phyloP scores from a whole-genome alignment of 345 rosid genomes.

The Citrus maxima region DNA sequence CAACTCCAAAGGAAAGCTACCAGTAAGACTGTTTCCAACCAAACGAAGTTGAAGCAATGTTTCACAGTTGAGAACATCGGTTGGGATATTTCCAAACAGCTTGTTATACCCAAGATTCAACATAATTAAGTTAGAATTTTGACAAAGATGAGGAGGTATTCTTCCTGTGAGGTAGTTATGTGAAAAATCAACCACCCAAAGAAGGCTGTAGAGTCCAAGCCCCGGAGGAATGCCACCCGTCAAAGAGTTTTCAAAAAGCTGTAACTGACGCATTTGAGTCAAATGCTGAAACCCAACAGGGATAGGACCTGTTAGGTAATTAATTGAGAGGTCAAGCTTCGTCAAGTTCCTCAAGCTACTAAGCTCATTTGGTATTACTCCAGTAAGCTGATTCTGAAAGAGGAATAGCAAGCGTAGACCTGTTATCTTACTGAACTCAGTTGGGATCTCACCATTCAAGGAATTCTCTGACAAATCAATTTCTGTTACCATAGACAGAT shows the following conservation, averaged over 20 bases:
- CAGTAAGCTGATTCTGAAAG: slow-evolving; percentile 76
- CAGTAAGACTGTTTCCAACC: slow-evolving; percentile 60
- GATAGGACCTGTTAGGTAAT: slow-evolving; percentile 64
- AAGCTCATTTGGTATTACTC: slow-evolving; percentile 72
- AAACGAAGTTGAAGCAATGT: slow-evolving; percentile 67
- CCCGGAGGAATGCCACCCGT: slow-evolving; percentile 65
- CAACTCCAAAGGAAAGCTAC: slow-evolving; percentile 73
- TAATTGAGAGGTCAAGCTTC: slow-evolving; percentile 86
- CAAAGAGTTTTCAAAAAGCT: slow-evolving; percentile 78
- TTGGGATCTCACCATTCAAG: slow-evolving; percentile 71
- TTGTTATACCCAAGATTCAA: slow-evolving; percentile 71
- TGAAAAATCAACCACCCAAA: slow-evolving; percentile 92
- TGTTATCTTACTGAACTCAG: slow-evolving; percentile 59
- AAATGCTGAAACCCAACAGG: slow-evolving; percentile 72
- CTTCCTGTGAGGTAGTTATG: slow-evolving; percentile 65
- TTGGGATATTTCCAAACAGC: slow-evolving; percentile 68
- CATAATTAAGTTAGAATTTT: slow-evolving; percentile 46
- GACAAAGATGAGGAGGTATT: slow-evolving; percentile 75
- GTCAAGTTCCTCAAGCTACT: slow-evolving; percentile 59
- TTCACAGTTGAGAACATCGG: slow-evolving; percentile 50
- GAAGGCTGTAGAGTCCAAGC: slow-evolving; percentile 67
- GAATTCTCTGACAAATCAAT: slow-evolving; percentile 88
- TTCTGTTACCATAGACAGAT: slow-evolving; percentile 60
- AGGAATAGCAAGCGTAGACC: slow-evolving; percentile 60
- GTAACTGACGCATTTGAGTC: slow-evolving; percentile 64